Evolutionary conservation across 2,329 filamentous ascomycete species (phyloP).

Genomic region (Clathrospora elynae): DNA sequence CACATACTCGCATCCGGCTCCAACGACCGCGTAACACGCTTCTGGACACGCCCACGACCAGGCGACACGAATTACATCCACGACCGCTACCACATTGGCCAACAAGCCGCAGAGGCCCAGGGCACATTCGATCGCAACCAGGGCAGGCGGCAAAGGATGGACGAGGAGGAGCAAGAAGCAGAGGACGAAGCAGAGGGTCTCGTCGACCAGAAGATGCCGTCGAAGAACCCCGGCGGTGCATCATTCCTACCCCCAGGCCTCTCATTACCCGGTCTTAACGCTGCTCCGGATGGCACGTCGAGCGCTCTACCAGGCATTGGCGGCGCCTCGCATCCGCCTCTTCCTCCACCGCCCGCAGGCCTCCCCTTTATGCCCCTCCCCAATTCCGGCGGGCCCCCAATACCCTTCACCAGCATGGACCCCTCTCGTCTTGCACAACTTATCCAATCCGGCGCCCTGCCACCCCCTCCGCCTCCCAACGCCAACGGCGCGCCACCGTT

Average conservation of each 20-base stretch:
- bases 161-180: slow-evolving; percentile 90
- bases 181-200: slow-evolving; percentile 93
- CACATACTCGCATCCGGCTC: slow-evolving; percentile 95
- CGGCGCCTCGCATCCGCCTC: slow-evolving; percentile 40
- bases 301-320: slow-evolving; percentile 56
- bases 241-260: slow-evolving; percentile 67
- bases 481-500: slow-evolving; percentile 28
- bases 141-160: slow-evolving; percentile 76
- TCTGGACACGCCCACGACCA: slow-evolving; percentile 90
- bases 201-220: slow-evolving; percentile 84
- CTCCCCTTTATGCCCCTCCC: slow-evolving; percentile 29
- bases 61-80: slow-evolving; percentile 85
- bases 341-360: slow-evolving; percentile 37
- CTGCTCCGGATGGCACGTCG: slow-evolving; percentile 52
- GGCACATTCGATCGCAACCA: slow-evolving; percentile 90
- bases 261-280: slow-evolving; percentile 40
- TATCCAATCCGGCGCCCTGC: slow-evolving; percentile 44
- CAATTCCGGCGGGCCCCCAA: slow-evolving; percentile 14
- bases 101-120: slow-evolving; percentile 88
- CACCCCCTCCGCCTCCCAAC: slow-evolving; percentile 36
- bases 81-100: slow-evolving; percentile 94
- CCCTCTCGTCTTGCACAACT: slow-evolving; percentile 43
- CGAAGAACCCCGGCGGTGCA: slow-evolving; percentile 58
- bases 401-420: slow-evolving; percentile 35
- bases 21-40: slow-evolving; percentile 94